A percentile compares a stretch with the other conserved stretches of the same genome.
These are phyloP conservation scores for Diaporthe longicolla DNA, from an alignment of 2,329 filamentous ascomycete genomes.

Conservation along the genomic window DNA sequence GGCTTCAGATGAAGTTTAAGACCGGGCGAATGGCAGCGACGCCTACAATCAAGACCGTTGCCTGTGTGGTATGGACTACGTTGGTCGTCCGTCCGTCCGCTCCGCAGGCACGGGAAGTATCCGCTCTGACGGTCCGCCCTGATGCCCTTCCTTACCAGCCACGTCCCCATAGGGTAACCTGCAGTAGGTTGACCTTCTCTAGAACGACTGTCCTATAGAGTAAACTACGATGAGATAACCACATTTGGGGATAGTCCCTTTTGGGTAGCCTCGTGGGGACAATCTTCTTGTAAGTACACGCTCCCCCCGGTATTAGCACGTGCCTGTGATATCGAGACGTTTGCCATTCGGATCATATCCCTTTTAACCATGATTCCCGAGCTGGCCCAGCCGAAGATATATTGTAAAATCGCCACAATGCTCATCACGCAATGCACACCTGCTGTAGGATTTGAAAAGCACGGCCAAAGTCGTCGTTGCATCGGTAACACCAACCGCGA, in stretches of 20 bases:
- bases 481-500: conserved; percentile 35
- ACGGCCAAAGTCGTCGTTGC: background rate
- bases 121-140: conserved; percentile 49
- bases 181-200: background rate
- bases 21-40: conserved; percentile 40
- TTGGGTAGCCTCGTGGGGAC: too few species aligned
- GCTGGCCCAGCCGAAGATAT: conserved; percentile 44
- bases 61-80: conserved; percentile 48
- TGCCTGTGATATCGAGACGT: conserved; percentile 54
- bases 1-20: conserved; percentile 21
- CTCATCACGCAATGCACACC: conserved; percentile 48
- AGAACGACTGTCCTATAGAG: too few species aligned
- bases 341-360: conserved; percentile 52
- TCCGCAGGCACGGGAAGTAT: conserved; percentile 46
- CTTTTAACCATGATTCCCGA: conserved; percentile 50
- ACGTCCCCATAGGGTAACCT: conserved; percentile 46
- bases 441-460: conserved; percentile 51
- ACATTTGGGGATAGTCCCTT: too few species aligned
- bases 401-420: conserved; percentile 41
- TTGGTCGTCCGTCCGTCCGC: conserved; percentile 51
- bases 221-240: too few species aligned
- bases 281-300: background rate
- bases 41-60: conserved; percentile 47
- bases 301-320: conserved; percentile 57
- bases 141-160: conserved; percentile 59